A percentile compares a stretch with the other conserved stretches of the same genome.
phyloP scores from a whole-genome alignment of 1,284 basidiomycete species.

The Ganoderma resinaceum region DNA sequence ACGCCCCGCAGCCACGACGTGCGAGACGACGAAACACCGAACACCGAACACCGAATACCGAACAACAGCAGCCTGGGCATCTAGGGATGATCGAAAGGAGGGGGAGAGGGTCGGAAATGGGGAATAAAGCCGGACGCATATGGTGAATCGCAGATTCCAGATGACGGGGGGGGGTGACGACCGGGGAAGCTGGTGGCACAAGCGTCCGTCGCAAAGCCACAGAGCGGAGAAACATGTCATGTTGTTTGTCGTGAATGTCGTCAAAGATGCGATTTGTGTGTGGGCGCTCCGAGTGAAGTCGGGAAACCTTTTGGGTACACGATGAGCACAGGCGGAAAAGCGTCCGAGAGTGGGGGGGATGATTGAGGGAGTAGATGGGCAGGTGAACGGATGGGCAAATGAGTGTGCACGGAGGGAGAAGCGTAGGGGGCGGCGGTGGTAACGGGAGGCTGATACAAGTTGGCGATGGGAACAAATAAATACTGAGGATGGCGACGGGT shows the following conservation, averaged over 20 bases:
- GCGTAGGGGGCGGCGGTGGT: neutral
- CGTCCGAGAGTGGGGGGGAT: neutral
- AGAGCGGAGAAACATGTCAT: constrained; percentile 6
- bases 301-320: neutral
- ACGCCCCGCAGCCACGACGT: neutral
- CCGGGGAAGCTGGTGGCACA: neutral
- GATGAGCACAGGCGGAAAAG: neutral
- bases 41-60: neutral
- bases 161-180: neutral
- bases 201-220: neutral
- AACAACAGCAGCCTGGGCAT: neutral
- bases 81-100: neutral
- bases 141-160: neutral
- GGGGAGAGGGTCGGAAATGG: neutral
- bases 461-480: constrained; percentile 4
- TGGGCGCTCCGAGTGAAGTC: neutral
- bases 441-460: neutral
- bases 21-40: neutral
- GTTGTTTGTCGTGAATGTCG: constrained; percentile 21
- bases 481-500: neutral
- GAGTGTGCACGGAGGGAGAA: neutral
- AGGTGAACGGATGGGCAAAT: neutral
- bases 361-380: neutral
- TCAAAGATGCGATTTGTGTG: constrained; percentile 2
- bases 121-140: neutral